Evolutionary conservation across 768 basidiomycete species (phyloP), one percentile per base, ranked within the genome.

Genomic region (Auricularia sp.): DNA sequence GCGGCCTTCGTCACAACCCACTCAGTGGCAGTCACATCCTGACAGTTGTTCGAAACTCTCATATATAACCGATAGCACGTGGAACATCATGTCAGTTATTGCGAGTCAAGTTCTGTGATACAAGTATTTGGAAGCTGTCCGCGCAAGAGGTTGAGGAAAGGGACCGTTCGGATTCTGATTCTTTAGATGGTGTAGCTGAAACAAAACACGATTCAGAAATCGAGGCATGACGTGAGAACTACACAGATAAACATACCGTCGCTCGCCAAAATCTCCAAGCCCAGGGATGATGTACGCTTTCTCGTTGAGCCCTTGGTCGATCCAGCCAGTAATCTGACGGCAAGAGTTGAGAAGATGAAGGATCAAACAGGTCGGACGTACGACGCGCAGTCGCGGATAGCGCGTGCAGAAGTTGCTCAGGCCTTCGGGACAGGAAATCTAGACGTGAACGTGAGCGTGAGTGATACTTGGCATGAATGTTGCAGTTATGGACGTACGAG

Each of bases 241-340:
- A 54, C 6, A 10, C 18, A n/a, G 53, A 54, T 1, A 11, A 29
- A 61, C 66, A 34, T 69, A 88, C 90, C 91, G 87, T 72, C 91
- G 78, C 73, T 96, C 94, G 62, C 94, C 94, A 73, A 98, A 98
- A 73, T 98, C 94, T n/a, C 94, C 94, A n/a, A 98, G 79, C 35
- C 94, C 93, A 7, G 93, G 93, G 64, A 94, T 85, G 69, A 95
- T 95, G 72, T 89, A 97, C 29, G 90, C 86, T 72, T 88, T 91
- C 64, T 91, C 91, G 69, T 98, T 94, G 62, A 98, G 81, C 3
- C 93, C 91, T 68, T 93, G 78, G 73, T 98, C 94, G 62, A 98
- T 92, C 93, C 94, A 96, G 2, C 94, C 94, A 11, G 94, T 96
- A 62, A 97, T 88, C 90, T 93, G 29, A 29, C 29, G 29, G 29